phyloP scores from a whole-genome alignment of 208 protist genomes.

The Trypanosoma avium region DNA sequence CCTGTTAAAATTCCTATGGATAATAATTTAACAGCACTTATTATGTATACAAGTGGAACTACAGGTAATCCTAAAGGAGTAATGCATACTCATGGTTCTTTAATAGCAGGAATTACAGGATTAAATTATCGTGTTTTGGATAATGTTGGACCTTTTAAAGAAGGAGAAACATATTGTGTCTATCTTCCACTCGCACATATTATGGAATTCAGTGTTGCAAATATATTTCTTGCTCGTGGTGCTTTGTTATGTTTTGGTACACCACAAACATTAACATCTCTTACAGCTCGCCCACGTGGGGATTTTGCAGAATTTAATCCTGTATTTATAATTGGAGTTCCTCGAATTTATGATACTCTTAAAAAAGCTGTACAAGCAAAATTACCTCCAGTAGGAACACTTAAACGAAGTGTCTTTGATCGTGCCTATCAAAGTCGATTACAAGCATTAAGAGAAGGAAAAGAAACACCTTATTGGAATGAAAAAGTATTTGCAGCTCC shows the following conservation, averaged over 20 bases:
- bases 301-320: slow-evolving; percentile 77
- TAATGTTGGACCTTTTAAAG: slow-evolving; percentile 34
- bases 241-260: slow-evolving; percentile 69
- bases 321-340: slow-evolving; percentile 54
- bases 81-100: slow-evolving; percentile 73
- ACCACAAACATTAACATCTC: slow-evolving; percentile 48
- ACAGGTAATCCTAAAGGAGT: slow-evolving; percentile 82
- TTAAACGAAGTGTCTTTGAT: slow-evolving; percentile 61
- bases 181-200: slow-evolving; percentile 87
- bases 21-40: slow-evolving; percentile 50
- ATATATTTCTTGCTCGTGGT: slow-evolving; percentile 42
- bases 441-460: slow-evolving; percentile 47
- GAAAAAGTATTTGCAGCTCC: slow-evolving; percentile 71
- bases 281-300: slow-evolving; percentile 49
- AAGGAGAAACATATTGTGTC: slow-evolving; percentile 61
- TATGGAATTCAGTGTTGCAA: slow-evolving; percentile 60
- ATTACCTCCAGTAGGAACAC: slow-evolving; percentile 34
- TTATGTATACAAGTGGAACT: slow-evolving; percentile 70
- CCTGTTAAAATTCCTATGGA: slow-evolving; percentile 31
- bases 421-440: slow-evolving; percentile 48
- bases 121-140: slow-evolving; percentile 22
- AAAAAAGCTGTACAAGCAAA: slow-evolving; percentile 44
- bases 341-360: slow-evolving; percentile 56
- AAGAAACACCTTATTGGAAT: slow-evolving; percentile 79
- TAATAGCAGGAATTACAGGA: slow-evolving; percentile 33